These are phyloP conservation scores for Rhizophagus prolifer DNA, from an alignment of 192 early-diverging fungal genomes.

Conservation along the genomic window DNA sequence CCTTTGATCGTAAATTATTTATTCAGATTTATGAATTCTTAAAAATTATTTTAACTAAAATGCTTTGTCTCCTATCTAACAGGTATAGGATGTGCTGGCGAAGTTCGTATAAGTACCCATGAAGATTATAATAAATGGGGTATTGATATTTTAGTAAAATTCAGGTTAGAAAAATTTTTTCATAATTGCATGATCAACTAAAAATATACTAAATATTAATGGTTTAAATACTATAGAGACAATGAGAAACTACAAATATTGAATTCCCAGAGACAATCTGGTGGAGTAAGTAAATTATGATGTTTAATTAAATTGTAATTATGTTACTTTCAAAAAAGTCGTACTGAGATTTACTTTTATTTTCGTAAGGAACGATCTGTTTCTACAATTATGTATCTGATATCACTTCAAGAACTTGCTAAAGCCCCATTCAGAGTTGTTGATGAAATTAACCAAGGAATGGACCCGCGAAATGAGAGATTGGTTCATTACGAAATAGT, in stretches of 20 bases:
- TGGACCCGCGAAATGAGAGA: conserved; percentile 97
- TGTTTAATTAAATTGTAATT: not conserved
- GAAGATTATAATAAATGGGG: conserved; percentile 93
- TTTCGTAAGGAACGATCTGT: conserved; percentile 80
- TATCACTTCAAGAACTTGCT: conserved; percentile 87
- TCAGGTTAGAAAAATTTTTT: conserved; percentile 53
- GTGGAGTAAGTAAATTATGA: conserved; percentile 62
- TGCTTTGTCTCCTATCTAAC: not conserved
- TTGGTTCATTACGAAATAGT: conserved; percentile 93
- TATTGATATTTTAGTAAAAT: conserved; percentile 93
- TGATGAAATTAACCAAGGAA: conserved; percentile 99
- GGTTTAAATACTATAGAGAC: conserved; percentile 47
- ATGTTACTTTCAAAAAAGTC: not conserved
- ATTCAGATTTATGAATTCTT: not conserved
- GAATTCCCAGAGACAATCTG: conserved; percentile 89
- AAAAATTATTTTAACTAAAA: not conserved
- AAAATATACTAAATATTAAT: not conserved
- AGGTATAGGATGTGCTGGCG: conserved; percentile 79
- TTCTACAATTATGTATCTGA: conserved; percentile 93
- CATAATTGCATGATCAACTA: not conserved
- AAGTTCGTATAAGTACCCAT: conserved; percentile 62
- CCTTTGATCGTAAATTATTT: conserved; percentile 62
- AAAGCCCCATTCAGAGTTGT: conserved; percentile 95
- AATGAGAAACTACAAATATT: conserved; percentile 80
- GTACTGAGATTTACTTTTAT: no score